Percentiles rank a stretch among this genome's conserved stretches.
Evolutionary conservation across 2,329 filamentous ascomycete species (phyloP).

Genomic region (Neofusicoccum kwambonambiense): DNA sequence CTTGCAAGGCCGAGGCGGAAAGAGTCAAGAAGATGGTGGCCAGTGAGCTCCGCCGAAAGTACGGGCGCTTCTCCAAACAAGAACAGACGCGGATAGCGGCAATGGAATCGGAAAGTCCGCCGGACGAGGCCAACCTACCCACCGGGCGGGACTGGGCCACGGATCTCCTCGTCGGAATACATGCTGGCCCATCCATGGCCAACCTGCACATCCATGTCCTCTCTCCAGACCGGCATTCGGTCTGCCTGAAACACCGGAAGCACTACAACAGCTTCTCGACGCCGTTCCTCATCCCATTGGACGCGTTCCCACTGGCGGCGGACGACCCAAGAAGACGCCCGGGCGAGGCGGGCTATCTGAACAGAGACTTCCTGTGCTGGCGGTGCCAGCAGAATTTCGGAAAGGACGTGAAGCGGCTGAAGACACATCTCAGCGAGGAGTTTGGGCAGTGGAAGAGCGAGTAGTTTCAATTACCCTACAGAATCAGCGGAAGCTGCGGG

Average conservation of each 20-base stretch:
- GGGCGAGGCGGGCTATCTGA: conserved; percentile 58
- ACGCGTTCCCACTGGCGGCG: conserved; percentile 71
- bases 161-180: conserved; percentile 76
- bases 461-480: conserved; percentile 33
- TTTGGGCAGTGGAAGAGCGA: conserved; percentile 72
- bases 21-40: conserved; percentile 67
- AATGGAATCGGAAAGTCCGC: conserved; percentile 49
- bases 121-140: conserved; percentile 52
- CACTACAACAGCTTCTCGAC: conserved; percentile 94
- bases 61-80: conserved; percentile 61
- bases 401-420: conserved; percentile 71
- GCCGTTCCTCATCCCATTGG: conserved; percentile 74
- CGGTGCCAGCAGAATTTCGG: conserved; percentile 73
- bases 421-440: conserved; percentile 72
- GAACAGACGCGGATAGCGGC: conserved; percentile 66
- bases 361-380: conserved; percentile 75
- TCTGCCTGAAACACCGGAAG: conserved; percentile 71
- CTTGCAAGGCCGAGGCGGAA: conserved; percentile 60
- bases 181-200: conserved; percentile 86
- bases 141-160: conserved; percentile 72
- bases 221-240: conserved; percentile 73
- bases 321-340: conserved; percentile 65
- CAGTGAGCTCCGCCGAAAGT: conserved; percentile 68
- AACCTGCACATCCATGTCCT: conserved; percentile 90
- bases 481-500: background rate